Evolutionary conservation across 176 grass and related monocot genomes (phyloP).

Genomic region (Rhipidocladum racemiflorum): DNA sequence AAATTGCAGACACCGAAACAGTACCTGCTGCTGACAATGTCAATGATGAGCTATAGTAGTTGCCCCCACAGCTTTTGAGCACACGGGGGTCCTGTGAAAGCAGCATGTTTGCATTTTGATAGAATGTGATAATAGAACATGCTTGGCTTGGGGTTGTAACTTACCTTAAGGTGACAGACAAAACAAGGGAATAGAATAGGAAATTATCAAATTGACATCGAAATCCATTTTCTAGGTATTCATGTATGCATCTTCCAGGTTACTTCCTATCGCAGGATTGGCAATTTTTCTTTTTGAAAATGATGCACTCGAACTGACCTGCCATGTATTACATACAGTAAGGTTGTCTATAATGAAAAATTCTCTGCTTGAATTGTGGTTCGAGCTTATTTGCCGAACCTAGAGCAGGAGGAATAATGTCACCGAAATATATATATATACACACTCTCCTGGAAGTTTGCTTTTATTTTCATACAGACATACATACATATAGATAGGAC

Average conservation of each 20-base stretch:
- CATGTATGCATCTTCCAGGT: neutral
- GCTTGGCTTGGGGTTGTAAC: neutral
- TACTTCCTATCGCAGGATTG: neutral
- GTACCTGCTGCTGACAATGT: neutral
- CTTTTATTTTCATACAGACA: too few species aligned
- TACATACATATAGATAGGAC: too few species aligned
- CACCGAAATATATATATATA: too few species aligned
- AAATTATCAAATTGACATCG: neutral
- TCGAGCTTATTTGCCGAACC: too few species aligned
- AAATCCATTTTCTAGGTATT: neutral
- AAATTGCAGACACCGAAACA: conserved; percentile 25
- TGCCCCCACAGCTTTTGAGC: neutral
- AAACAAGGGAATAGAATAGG: neutral
- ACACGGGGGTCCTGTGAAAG: neutral
- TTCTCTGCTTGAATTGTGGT: too few species aligned
- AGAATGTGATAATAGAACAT: neutral
- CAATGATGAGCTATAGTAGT: conserved; percentile 61
- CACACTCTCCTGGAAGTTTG: too few species aligned
- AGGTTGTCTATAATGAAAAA: too few species aligned
- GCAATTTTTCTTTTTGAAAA: neutral
- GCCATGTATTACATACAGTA: neutral
- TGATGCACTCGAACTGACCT: neutral
- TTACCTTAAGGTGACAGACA: neutral
- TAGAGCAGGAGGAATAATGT: too few species aligned
- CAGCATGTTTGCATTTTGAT: neutral